These are phyloP conservation scores for Cystoisospora suis DNA, from an alignment of 169 alveolate species.

Conservation along the genomic window DNA sequence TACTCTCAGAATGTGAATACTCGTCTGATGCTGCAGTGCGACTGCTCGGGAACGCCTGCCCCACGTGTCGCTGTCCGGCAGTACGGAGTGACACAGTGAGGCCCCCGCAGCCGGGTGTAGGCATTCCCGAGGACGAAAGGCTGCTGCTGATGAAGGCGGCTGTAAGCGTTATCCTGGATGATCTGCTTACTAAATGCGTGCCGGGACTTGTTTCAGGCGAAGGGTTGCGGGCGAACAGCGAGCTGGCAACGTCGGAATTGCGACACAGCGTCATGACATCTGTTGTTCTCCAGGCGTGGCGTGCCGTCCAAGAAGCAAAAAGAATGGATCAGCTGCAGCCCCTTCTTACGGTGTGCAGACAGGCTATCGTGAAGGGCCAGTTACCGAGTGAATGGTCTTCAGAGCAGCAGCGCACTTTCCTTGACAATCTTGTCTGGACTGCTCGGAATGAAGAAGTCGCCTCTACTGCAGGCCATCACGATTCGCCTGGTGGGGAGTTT, in stretches of 20 bases:
- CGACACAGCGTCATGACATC: not conserved
- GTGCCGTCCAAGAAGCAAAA: not conserved
- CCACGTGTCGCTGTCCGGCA: no score
- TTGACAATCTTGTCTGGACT: not conserved
- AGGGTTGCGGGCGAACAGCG: not conserved
- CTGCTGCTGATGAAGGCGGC: conserved; percentile 8
- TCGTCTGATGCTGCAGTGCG: no score
- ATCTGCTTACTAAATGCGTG: not conserved
- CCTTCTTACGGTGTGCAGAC: conserved; percentile 10
- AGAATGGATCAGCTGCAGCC: not conserved
- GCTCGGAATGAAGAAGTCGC: not conserved
- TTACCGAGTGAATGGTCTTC: not conserved
- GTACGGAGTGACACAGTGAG: no score
- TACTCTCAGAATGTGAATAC: no score
- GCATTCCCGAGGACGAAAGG: not conserved
- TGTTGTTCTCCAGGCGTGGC: conserved; percentile 15
- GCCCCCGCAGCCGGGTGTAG: no score
- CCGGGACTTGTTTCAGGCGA: not conserved
- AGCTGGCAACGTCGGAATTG: not conserved
- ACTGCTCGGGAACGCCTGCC: no score
- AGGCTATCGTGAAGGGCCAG: not conserved
- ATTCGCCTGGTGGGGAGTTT: not conserved
- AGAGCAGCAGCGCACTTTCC: not conserved
- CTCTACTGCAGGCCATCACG: no score
- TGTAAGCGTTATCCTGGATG: not conserved